phyloP scores from a whole-genome alignment of 2,329 filamentous ascomycete genomes.

The Diaporthe citri region DNA sequence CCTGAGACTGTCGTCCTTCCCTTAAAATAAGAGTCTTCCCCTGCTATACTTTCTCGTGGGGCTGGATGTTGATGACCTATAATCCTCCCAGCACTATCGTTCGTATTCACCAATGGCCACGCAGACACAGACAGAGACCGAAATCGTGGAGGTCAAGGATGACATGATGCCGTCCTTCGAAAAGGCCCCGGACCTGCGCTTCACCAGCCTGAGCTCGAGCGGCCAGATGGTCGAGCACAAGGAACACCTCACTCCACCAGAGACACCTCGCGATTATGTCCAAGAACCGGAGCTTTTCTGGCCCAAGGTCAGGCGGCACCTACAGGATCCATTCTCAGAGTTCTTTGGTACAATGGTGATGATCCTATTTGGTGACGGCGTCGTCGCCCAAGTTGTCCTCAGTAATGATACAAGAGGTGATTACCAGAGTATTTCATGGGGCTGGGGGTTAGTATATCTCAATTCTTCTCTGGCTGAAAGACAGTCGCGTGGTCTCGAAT shows the following conservation, averaged over 20 bases:
- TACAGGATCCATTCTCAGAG: slow-evolving; percentile 73
- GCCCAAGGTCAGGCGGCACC: slow-evolving; percentile 7
- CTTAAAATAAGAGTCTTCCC: background rate
- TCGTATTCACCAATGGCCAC: background rate
- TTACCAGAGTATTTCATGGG: slow-evolving; percentile 64
- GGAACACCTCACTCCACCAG: slow-evolving; percentile 16
- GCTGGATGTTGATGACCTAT: background rate
- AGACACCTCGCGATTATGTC: slow-evolving; percentile 4
- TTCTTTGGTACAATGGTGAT: slow-evolving; percentile 78
- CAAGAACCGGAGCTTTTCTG: background rate
- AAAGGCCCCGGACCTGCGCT: slow-evolving; percentile 15
- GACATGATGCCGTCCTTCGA: background rate
- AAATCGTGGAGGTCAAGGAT: slow-evolving; percentile 24
- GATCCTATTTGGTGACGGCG: slow-evolving; percentile 78
- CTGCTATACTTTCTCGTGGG: background rate
- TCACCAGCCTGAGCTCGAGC: slow-evolving; percentile 19
- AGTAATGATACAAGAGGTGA: slow-evolving; percentile 62
- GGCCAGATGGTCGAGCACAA: slow-evolving; percentile 7
- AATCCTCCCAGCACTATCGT: background rate
- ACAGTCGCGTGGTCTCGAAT: background rate
- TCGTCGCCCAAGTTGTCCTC: slow-evolving; percentile 76
- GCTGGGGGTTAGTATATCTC: slow-evolving; percentile 58
- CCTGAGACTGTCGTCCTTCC: background rate
- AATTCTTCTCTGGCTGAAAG: background rate
- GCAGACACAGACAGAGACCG: slow-evolving; percentile 1